Evolutionary conservation across 257 asterid genomes (phyloP).

Genomic region (Solanum chmielewskii): DNA sequence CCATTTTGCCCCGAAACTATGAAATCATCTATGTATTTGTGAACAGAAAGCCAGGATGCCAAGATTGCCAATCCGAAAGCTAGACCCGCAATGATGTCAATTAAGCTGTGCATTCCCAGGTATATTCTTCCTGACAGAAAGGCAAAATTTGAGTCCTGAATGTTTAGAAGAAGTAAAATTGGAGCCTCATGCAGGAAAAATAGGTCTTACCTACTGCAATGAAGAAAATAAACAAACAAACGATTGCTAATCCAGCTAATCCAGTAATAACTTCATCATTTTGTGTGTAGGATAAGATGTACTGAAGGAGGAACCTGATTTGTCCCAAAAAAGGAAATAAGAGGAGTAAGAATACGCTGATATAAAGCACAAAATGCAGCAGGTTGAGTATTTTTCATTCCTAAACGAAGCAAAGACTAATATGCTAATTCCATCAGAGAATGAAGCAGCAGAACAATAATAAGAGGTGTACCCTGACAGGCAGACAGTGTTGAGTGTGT

Average conservation of each 20-base stretch:
- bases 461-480: slow-evolving; percentile 57
- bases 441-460: background rate
- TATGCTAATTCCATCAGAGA: background rate
- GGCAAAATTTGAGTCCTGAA: background rate
- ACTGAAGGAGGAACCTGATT: slow-evolving; percentile 67
- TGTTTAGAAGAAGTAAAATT: background rate
- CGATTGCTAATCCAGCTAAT: slow-evolving; percentile 34
- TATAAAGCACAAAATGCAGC: background rate
- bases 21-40: slow-evolving; percentile 51
- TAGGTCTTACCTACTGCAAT: slow-evolving; percentile 54
- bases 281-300: slow-evolving; percentile 38
- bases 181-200: slow-evolving; percentile 1
- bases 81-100: slow-evolving; percentile 72
- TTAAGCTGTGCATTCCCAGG: slow-evolving; percentile 93
- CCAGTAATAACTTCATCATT: slow-evolving; percentile 15
- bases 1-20: slow-evolving; percentile 77
- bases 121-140: slow-evolving; percentile 65
- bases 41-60: slow-evolving; percentile 62
- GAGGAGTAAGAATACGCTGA: background rate
- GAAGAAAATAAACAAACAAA: slow-evolving; percentile 52
- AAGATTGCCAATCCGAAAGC: slow-evolving; percentile 61
- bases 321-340: slow-evolving; percentile 4
- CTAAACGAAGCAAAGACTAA: background rate
- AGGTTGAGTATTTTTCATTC: background rate
- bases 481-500: slow-evolving; percentile 93